phyloP scores from a whole-genome alignment of 345 rosid genomes.

The Barbarea vulgaris region DNA sequence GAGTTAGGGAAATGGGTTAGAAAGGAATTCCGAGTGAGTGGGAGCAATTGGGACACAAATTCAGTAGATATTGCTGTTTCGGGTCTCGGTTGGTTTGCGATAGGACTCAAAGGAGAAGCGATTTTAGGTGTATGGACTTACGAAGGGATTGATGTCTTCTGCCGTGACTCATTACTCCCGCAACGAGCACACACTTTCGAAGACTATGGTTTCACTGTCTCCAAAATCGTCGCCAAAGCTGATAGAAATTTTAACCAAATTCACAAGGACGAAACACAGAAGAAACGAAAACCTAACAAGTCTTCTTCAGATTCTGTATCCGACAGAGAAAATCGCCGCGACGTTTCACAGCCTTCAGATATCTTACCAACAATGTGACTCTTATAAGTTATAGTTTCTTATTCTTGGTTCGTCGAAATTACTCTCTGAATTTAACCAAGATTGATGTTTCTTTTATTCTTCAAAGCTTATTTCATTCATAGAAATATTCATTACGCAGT shows the following conservation, averaged over 20 bases:
- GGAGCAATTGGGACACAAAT: slow-evolving; percentile 80
- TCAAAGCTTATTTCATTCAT: background rate
- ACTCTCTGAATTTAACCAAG: background rate
- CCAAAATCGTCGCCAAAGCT: slow-evolving; percentile 83
- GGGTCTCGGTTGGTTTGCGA: slow-evolving; percentile 88
- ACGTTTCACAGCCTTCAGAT: slow-evolving; percentile 13
- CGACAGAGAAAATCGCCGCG: slow-evolving; percentile 4
- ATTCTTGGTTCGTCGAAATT: background rate
- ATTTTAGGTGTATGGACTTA: slow-evolving; percentile 80
- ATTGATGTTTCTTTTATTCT: background rate
- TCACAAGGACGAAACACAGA: slow-evolving; percentile 43
- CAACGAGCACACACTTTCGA: slow-evolving; percentile 69
- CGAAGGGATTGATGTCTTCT: slow-evolving; percentile 70
- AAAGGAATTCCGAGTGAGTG: slow-evolving; percentile 60
- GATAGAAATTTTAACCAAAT: slow-evolving; percentile 64
- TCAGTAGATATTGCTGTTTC: slow-evolving; percentile 80
- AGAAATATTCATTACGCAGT: background rate
- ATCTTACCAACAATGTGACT: background rate
- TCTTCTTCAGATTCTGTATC: slow-evolving; percentile 25
- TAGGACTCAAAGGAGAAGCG: slow-evolving; percentile 85
- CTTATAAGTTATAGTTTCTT: slow-evolving; percentile 8
- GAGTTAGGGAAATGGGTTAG: slow-evolving; percentile 88
- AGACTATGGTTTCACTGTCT: slow-evolving; percentile 83
- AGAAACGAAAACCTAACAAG: slow-evolving; percentile 48
- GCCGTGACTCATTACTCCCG: slow-evolving; percentile 73